Percentiles rank a stretch among this genome's conserved stretches.
Evolutionary conservation across 805 yeast species (phyloP).

Genomic region (Saccharomycopsis amapae): DNA sequence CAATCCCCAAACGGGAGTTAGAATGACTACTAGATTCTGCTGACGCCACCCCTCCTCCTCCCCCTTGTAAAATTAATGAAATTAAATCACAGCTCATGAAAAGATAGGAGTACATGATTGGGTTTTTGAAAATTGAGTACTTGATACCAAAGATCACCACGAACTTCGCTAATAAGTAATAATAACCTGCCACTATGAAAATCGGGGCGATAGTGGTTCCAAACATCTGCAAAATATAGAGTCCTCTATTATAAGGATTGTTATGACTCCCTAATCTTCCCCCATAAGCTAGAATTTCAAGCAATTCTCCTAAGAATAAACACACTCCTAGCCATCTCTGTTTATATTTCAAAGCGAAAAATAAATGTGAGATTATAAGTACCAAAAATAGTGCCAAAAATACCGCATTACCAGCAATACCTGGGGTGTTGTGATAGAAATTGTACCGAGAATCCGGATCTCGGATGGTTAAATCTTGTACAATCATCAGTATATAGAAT

Average conservation of each 20-base stretch:
- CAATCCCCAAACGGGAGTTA: slow-evolving; percentile 37
- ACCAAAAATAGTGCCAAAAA: slow-evolving; percentile 48
- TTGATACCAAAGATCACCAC: slow-evolving; percentile 53
- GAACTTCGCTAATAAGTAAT: slow-evolving; percentile 60
- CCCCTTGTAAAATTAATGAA: slow-evolving; percentile 61
- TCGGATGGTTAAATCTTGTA: background rate
- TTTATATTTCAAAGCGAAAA: slow-evolving; percentile 37
- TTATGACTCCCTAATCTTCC: slow-evolving; percentile 46
- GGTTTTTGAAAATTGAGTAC: slow-evolving; percentile 35
- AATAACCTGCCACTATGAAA: slow-evolving; percentile 76
- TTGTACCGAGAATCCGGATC: background rate
- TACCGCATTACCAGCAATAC: slow-evolving; percentile 45
- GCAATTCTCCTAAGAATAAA: slow-evolving; percentile 46
- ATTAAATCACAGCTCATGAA: slow-evolving; percentile 62
- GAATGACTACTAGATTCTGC: slow-evolving; percentile 28
- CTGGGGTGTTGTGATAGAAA: background rate
- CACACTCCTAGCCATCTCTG: slow-evolving; percentile 63
- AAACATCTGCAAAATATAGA: slow-evolving; percentile 56
- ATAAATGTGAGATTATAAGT: slow-evolving; percentile 35
- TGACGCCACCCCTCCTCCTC: slow-evolving; percentile 68
- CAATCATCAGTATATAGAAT: background rate
- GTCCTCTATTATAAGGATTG: slow-evolving; percentile 29
- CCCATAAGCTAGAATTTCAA: slow-evolving; percentile 63
- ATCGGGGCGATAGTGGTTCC: slow-evolving; percentile 74
- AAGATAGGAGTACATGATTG: slow-evolving; percentile 45